These are phyloP conservation scores for Dipodascus albidus DNA, from an alignment of 805 yeast species.

Conservation along the genomic window DNA sequence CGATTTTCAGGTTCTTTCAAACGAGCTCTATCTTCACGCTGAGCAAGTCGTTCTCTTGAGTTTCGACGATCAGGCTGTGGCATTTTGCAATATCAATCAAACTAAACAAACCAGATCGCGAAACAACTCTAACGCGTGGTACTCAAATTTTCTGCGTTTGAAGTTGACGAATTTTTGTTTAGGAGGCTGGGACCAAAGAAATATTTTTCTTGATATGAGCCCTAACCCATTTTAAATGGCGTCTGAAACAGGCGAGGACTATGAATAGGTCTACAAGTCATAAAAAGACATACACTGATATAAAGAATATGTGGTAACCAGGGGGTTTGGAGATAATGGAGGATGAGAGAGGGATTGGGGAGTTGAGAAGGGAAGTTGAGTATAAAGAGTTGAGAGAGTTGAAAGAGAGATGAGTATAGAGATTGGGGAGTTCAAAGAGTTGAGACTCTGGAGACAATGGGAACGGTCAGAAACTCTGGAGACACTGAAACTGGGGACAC, in stretches of 20 bases:
- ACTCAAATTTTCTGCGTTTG: neutral
- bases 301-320: too few relatives aligned
- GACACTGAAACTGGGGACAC: too few relatives aligned
- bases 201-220: neutral
- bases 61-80: neutral
- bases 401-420: too few relatives aligned
- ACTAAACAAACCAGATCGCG: neutral
- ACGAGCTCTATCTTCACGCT: neutral
- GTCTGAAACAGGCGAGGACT: neutral
- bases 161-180: neutral
- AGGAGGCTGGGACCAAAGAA: constrained; percentile 1
- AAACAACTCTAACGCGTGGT: neutral
- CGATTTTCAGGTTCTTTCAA: neutral
- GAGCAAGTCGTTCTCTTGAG: neutral
- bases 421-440: too few relatives aligned
- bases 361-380: too few relatives aligned
- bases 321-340: too few relatives aligned
- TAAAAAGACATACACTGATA: neutral
- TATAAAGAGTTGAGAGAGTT: too few relatives aligned
- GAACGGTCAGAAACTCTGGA: too few relatives aligned
- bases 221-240: neutral
- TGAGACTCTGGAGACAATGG: too few relatives aligned
- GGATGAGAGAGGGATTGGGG: too few relatives aligned
- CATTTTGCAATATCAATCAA: neutral
- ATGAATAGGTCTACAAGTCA: neutral